These are phyloP conservation scores for Talaromyces stipitatus DNA, from an alignment of 495 filamentous ascomycete species.

Conservation along the genomic window DNA sequence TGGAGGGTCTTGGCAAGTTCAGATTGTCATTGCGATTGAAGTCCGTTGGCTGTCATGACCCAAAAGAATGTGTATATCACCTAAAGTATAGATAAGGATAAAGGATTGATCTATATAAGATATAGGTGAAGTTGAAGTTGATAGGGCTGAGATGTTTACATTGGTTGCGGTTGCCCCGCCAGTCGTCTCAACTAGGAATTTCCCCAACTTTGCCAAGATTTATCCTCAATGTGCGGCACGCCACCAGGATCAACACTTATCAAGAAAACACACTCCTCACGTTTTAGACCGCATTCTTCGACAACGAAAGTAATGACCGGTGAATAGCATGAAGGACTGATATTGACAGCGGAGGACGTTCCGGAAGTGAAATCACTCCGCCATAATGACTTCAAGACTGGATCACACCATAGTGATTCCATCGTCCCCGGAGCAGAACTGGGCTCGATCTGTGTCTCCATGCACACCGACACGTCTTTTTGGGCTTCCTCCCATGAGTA, in stretches of 20 bases:
- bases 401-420: conserved; percentile 4
- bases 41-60: background rate
- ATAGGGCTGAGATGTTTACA: background rate
- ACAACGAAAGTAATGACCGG: background rate
- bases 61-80: background rate
- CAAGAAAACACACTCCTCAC: background rate
- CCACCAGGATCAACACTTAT: background rate
- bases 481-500: conserved; percentile 11
- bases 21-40: background rate
- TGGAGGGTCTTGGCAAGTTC: background rate
- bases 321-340: background rate
- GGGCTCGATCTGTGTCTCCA: conserved; percentile 10
- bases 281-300: background rate
- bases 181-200: conserved; percentile 25
- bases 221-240: background rate
- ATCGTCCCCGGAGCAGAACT: conserved; percentile 29
- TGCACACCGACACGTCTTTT: conserved; percentile 9
- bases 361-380: background rate
- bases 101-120: background rate
- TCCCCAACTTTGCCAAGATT: conserved; percentile 34
- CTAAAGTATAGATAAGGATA: background rate
- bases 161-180: conserved; percentile 27
- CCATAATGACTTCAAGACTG: background rate
- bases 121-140: background rate
- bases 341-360: background rate